Evolutionary conservation across 257 asterid species (phyloP).

Genomic region (Lavandula angustifolia): DNA sequence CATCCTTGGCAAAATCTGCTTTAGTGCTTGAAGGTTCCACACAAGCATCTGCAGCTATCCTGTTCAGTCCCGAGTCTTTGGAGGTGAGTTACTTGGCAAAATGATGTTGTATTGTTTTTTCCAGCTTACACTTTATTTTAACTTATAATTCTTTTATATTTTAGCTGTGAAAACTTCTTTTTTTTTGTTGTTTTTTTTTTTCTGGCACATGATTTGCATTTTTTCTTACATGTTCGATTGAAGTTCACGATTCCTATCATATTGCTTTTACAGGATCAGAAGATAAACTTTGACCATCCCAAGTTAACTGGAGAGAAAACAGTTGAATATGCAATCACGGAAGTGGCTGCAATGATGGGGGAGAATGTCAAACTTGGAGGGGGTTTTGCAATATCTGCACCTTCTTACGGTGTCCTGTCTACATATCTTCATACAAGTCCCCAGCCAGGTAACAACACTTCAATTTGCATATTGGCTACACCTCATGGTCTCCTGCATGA

Average conservation of each 20-base stretch:
- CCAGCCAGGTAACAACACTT: constrained; percentile 62
- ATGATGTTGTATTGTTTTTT: background rate
- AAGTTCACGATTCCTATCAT: constrained; percentile 1
- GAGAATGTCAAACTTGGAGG: constrained; percentile 96
- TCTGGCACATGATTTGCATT: constrained; percentile 1
- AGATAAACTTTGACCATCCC: constrained; percentile 72
- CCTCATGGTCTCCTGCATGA: constrained; percentile 2
- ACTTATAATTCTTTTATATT: background rate
- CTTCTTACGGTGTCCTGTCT: constrained; percentile 77
- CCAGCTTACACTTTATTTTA: background rate
- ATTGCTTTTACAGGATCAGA: constrained; percentile 53
- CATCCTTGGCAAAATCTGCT: constrained; percentile 81
- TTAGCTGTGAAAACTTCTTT: background rate
- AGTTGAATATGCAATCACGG: constrained; percentile 74
- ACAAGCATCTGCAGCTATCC: constrained; percentile 47
- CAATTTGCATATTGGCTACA: constrained; percentile 4
- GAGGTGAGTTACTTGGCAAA: constrained; percentile 60
- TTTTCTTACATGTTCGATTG: constrained; percentile 25
- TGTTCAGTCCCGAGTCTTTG: constrained; percentile 57
- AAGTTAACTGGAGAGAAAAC: constrained; percentile 79
- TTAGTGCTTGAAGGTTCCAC: constrained; percentile 60
- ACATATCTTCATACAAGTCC: constrained; percentile 92
- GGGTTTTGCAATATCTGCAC: constrained; percentile 58
- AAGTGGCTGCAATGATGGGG: constrained; percentile 96
- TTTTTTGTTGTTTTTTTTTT: constrained; percentile 23